Percentiles rank a stretch among this genome's conserved stretches.
Evolutionary conservation across 2,329 filamentous ascomycete genomes (phyloP).

Genomic region (Arthrinium puccinioides): DNA sequence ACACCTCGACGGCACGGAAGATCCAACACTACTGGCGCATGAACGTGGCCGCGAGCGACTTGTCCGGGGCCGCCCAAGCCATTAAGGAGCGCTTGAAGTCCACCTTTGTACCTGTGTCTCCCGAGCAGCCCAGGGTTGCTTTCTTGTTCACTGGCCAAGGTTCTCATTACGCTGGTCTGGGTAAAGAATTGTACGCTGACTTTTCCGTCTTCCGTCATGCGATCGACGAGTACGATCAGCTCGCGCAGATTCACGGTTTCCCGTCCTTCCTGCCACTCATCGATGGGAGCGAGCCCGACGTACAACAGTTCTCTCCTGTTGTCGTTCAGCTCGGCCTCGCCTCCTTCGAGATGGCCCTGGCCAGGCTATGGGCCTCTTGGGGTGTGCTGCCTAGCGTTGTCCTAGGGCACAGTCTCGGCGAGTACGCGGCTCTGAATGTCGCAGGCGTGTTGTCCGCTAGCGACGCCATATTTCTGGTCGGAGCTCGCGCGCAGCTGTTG

Average conservation of each 20-base stretch:
- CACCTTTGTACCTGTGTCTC: conserved; percentile 33
- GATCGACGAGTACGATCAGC: conserved; percentile 49
- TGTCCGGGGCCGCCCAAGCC: conserved; percentile 33
- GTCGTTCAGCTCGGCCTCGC: conserved; percentile 46
- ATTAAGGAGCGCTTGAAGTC: conserved; percentile 34
- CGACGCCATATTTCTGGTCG: conserved; percentile 67
- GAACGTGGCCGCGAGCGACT: conserved; percentile 34
- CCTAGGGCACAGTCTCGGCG: conserved; percentile 59
- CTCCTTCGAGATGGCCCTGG: conserved; percentile 51
- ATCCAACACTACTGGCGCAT: conserved; percentile 53
- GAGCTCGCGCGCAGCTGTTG: conserved; percentile 57
- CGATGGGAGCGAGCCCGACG: conserved; percentile 34
- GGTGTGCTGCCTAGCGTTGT: conserved; percentile 48
- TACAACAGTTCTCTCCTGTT: conserved; percentile 39
- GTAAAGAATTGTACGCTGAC: conserved; percentile 41
- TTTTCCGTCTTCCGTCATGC: conserved; percentile 40
- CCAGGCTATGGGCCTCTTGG: conserved; percentile 48
- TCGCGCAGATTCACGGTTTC: conserved; percentile 42
- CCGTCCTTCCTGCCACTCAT: conserved; percentile 50
- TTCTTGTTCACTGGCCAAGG: conserved; percentile 53
- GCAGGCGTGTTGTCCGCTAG: conserved; percentile 64
- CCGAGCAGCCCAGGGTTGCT: conserved; percentile 38
- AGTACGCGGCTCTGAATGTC: conserved; percentile 65
- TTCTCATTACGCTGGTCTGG: conserved; percentile 43
- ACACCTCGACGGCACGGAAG: conserved; percentile 60